phyloP scores from a whole-genome alignment of 73 alveolate species.

The Strombidium stylifer region DNA sequence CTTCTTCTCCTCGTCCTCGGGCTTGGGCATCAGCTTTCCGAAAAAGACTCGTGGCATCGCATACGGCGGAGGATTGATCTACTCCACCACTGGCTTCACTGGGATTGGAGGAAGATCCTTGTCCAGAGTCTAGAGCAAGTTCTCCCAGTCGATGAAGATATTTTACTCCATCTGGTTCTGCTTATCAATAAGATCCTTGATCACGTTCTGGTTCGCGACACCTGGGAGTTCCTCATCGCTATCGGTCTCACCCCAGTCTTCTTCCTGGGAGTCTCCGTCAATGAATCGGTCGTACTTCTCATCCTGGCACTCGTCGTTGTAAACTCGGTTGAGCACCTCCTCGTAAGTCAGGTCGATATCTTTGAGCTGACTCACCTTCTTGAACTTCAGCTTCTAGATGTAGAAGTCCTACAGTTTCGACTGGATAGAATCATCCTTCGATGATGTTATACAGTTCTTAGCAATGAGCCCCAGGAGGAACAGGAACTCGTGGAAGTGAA shows the following conservation, averaged over 20 bases:
- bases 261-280: conserved; percentile 30
- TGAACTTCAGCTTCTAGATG: conserved; percentile 51
- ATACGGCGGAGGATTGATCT: conserved; percentile 82
- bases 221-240: not conserved
- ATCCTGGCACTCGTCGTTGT: not conserved
- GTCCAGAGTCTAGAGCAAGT: conserved; percentile 52
- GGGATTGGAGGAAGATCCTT: conserved; percentile 80
- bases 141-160: conserved; percentile 51
- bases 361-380: not conserved
- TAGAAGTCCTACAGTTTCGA: conserved; percentile 56
- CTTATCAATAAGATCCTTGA: conserved; percentile 27
- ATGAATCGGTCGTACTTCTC: conserved; percentile 1
- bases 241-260: conserved; percentile 9
- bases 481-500: conserved; percentile 54
- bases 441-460: conserved; percentile 34
- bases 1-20: conserved; percentile 43
- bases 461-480: conserved; percentile 61
- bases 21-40: conserved; percentile 63
- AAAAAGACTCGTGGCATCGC: conserved; percentile 50
- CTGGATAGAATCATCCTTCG: conserved; percentile 40
- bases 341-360: conserved; percentile 3
- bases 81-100: conserved; percentile 60
- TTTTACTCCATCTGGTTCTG: conserved; percentile 54
- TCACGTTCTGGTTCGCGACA: conserved; percentile 24
- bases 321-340: conserved; percentile 3